Evolutionary conservation across 768 basidiomycete genomes (phyloP).

Genomic region (Boletales sp.): DNA sequence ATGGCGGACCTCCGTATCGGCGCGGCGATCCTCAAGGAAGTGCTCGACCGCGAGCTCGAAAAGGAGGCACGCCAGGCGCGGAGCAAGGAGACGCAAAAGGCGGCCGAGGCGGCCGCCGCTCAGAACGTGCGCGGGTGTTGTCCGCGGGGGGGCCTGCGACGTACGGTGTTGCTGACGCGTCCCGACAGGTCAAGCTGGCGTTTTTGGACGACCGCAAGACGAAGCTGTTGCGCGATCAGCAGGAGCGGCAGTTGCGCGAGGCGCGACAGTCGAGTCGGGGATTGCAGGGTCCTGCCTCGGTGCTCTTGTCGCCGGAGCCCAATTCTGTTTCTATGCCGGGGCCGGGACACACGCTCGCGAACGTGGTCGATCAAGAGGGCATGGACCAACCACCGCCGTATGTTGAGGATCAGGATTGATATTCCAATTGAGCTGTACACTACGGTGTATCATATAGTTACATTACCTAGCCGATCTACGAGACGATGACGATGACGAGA

Average conservation of each 20-base stretch:
- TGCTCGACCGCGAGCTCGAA: constrained; percentile 46
- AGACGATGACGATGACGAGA: not conserved
- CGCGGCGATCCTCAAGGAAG: constrained; percentile 60
- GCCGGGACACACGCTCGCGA: constrained; percentile 15
- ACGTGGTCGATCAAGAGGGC: constrained; percentile 2
- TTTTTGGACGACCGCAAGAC: constrained; percentile 75
- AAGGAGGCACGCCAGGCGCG: constrained; percentile 44
- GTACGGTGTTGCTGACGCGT: too few species aligned
- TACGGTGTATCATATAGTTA: constrained; percentile 2
- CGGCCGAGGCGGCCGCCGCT: constrained; percentile 47
- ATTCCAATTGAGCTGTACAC: too few species aligned
- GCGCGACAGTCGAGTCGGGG: constrained; percentile 34
- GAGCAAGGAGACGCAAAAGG: constrained; percentile 56
- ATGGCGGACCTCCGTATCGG: constrained; percentile 60
- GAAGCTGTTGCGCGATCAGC: constrained; percentile 51
- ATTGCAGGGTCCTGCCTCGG: not conserved
- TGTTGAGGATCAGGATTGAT: not conserved
- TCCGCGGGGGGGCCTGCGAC: too few species aligned
- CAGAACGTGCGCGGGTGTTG: constrained; percentile 44
- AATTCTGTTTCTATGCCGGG: constrained; percentile 22
- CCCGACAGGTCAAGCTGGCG: constrained; percentile 63
- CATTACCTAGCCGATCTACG: not conserved
- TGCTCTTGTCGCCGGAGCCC: not conserved
- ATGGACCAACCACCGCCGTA: constrained; percentile 22
- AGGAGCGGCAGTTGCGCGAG: constrained; percentile 51